Evolutionary conservation across 495 filamentous ascomycete species (phyloP), one percentile per base, ranked within the genome.

Genomic region (Aspergillus haitiensis): DNA sequence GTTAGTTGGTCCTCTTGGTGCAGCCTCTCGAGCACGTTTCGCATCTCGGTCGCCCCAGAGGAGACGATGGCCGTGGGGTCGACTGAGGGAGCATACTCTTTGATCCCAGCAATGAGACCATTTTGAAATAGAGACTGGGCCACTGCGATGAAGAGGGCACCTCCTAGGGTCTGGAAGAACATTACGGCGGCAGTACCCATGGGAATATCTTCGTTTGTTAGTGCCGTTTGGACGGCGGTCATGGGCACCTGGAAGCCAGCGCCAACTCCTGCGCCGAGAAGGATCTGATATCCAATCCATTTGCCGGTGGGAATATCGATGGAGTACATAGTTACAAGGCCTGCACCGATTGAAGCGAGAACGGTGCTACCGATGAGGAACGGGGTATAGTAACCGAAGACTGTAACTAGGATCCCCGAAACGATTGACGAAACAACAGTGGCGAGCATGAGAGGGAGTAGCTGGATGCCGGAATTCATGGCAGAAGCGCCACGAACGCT

Each of bases 121-220:
- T 86, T 88, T 61, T 76, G 82, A 59, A 90, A 80, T 32, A 90
- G 77, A 21, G 82, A 82, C 66, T 89, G 83, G 0, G 80, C 87
- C 16, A 89, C 78, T 0, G 84, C 81, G 5, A 84, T 79, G 61
- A 90, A 90, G 0, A 91, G 68, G 5, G 86, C 84, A 27, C 86
- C 87, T 7, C 88, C 88, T 7, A 91, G 70, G 45, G 84, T 86
- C 71, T 91, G 88, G 33, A 80, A 78, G 67, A 90, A 90, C 66
- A 89, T 84, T 56, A 88, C 84, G 37, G 86, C 75, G 2, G 87
- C 77, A 5, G 57, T 59, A 1, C 57, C 57, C 21, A 45, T 39
- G 33, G 57, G 57, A 33, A 59, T 47, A 32, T 59, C 57, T 4
- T 52, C 49, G 12, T 27, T 18, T 11, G 47, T 53, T 1, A 59